These are phyloP conservation scores for Neurospora hispaniola DNA, from an alignment of 495 filamentous ascomycete species.

Conservation along the genomic window DNA sequence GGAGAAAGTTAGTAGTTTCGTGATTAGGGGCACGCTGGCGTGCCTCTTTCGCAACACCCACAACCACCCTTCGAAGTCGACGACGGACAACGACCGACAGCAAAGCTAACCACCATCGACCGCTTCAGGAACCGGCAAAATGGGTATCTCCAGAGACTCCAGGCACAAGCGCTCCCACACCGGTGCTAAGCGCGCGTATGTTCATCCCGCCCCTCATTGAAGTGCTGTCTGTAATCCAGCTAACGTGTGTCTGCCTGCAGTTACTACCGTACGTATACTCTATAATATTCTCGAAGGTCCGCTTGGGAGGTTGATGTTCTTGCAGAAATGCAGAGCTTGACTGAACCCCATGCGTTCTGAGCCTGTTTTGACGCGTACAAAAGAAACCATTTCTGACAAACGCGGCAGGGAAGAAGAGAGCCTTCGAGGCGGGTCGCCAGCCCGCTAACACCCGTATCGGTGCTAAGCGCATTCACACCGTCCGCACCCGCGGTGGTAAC, in stretches of 20 bases:
- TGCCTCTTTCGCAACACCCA: background rate
- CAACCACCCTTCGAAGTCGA: background rate
- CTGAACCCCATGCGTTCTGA: constrained; percentile 47
- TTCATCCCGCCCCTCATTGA: constrained; percentile 2
- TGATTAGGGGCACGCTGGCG: background rate
- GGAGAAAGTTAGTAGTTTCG: background rate
- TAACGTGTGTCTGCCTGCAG: constrained; percentile 16
- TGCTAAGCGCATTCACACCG: constrained; percentile 93
- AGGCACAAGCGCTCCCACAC: constrained; percentile 98
- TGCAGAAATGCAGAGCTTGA: constrained; percentile 1
- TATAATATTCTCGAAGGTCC: constrained; percentile 42
- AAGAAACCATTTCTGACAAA: constrained; percentile 21
- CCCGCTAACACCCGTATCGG: constrained; percentile 99
- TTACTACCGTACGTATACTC: constrained; percentile 26
- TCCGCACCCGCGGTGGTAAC: constrained; percentile 98
- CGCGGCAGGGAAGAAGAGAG: constrained; percentile 63
- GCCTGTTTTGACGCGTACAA: constrained; percentile 35
- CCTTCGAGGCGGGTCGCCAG: constrained; percentile 99
- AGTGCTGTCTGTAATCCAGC: constrained; percentile 1
- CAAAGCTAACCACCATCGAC: constrained; percentile 6
- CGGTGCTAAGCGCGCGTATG: constrained; percentile 78
- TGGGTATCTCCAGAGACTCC: constrained; percentile 99
- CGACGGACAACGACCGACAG: background rate
- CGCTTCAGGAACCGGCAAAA: constrained; percentile 40
- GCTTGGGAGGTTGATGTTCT: constrained; percentile 23